A percentile compares a stretch with the other conserved stretches of the same genome.
phyloP scores from a whole-genome alignment of 495 filamentous ascomycete genomes.

The Penicillium silybi region DNA sequence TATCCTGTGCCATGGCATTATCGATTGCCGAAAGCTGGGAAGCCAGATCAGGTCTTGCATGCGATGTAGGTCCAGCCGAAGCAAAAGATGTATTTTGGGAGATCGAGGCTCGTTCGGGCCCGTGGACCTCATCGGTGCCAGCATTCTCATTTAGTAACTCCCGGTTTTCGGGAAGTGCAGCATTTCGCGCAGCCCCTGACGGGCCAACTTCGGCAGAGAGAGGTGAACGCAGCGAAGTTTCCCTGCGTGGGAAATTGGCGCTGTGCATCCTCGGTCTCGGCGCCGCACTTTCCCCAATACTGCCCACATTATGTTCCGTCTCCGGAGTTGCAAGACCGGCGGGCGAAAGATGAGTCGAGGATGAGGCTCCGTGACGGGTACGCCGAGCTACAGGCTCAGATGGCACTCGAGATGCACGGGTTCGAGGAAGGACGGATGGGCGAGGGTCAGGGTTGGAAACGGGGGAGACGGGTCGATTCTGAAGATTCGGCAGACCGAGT shows the following conservation, averaged over 20 bases:
- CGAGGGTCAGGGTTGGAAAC: constrained; percentile 57
- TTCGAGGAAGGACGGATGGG: constrained; percentile 30
- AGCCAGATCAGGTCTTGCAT: constrained; percentile 20
- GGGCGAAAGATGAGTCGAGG: constrained; percentile 24
- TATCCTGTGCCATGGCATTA: constrained; percentile 73
- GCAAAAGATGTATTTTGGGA: constrained; percentile 23
- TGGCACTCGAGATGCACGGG: constrained; percentile 28
- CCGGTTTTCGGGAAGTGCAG: constrained; percentile 4
- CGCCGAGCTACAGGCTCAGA: constrained; percentile 36
- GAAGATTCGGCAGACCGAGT: constrained; percentile 25
- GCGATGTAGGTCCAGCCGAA: constrained; percentile 18
- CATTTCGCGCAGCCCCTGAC: constrained; percentile 3
- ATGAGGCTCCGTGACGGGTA: constrained; percentile 28
- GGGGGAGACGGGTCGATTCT: constrained; percentile 54
- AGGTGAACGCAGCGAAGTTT: constrained; percentile 34
- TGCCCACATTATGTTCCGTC: constrained; percentile 32
- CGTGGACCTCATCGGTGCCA: constrained; percentile 4
- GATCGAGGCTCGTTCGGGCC: constrained; percentile 13
- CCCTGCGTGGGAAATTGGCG: constrained; percentile 29
- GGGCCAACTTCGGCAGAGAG: constrained; percentile 33
- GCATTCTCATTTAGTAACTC: constrained; percentile 8
- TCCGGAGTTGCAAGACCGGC: constrained; percentile 45
- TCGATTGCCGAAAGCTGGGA: constrained; percentile 38
- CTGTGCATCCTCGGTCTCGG: constrained; percentile 36
- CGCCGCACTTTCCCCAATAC: constrained; percentile 24